A percentile compares a stretch with the other conserved stretches of the same genome.
Conservation (phyloP, 1,284 basidiomycete species). For the Puccinia horiana region DNA sequence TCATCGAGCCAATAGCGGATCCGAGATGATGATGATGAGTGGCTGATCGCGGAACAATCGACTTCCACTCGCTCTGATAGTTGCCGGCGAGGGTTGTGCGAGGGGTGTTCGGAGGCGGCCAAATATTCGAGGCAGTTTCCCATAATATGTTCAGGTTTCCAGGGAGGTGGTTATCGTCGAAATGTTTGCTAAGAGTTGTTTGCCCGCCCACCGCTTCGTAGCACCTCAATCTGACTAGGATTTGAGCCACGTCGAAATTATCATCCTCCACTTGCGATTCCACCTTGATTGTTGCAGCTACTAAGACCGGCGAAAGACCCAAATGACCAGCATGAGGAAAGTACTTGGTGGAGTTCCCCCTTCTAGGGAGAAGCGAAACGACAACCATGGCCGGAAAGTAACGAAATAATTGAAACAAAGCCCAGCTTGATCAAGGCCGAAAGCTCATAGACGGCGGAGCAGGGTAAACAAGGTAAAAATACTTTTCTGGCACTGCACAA, state of each 20-base stretch:
- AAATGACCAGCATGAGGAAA: slow-evolving; percentile 76
- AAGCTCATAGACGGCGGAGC: too few relatives aligned
- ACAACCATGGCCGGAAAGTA: slow-evolving; percentile 51
- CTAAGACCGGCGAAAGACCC: slow-evolving; percentile 73
- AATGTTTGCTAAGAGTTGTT: background rate
- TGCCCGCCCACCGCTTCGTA: slow-evolving; percentile 68
- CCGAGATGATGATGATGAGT: slow-evolving; percentile 8
- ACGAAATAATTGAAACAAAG: background rate
- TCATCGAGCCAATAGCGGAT: slow-evolving; percentile 27
- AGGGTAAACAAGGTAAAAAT: too few relatives aligned
- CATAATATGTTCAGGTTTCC: slow-evolving; percentile 24
- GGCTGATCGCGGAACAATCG: slow-evolving; percentile 8
- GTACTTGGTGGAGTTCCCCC: slow-evolving; percentile 68
- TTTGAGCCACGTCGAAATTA: slow-evolving; percentile 66
- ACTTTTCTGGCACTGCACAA: too few relatives aligned
- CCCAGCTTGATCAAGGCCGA: background rate
- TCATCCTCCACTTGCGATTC: slow-evolving; percentile 68
- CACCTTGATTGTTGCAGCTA: slow-evolving; percentile 74
- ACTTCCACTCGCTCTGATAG: slow-evolving; percentile 22
- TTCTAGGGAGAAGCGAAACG: slow-evolving; percentile 54
- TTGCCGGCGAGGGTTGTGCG: background rate
- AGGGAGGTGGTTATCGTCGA: background rate
- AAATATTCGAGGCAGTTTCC: slow-evolving; percentile 20
- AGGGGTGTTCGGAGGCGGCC: slow-evolving; percentile 13
- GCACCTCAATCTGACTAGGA: slow-evolving; percentile 72